Conservation (phyloP, 768 basidiomycete genomes). For the Cystofilobasidium capitatum region DNA sequence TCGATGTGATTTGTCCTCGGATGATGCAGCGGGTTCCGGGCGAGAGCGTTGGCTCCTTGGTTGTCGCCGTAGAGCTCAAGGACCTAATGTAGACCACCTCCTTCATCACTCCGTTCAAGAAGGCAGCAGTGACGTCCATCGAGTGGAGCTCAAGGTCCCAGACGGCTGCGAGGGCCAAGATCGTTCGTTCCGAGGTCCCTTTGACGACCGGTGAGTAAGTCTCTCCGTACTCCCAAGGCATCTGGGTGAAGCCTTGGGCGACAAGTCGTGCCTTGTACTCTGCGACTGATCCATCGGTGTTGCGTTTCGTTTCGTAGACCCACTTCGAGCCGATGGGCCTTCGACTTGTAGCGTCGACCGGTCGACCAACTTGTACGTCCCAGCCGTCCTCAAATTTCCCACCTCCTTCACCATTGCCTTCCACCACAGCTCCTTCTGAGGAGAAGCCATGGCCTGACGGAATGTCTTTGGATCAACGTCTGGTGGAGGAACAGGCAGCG, state of each 20-base stretch:
- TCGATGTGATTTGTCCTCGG: constrained; percentile 44
- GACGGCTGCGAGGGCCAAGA: constrained; percentile 26
- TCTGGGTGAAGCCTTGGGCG: constrained; percentile 44
- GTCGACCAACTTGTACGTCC: neutral
- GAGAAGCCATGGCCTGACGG: neutral
- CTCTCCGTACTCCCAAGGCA: constrained; percentile 44
- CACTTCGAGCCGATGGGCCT: constrained; percentile 39
- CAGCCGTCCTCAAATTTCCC: neutral
- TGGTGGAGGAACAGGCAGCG: neutral
- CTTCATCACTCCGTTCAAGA: neutral
- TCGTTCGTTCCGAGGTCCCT: constrained; percentile 22
- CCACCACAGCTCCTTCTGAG: neutral
- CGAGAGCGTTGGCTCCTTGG: constrained; percentile 39
- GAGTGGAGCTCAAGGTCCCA: constrained; percentile 23
- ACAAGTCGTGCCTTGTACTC: constrained; percentile 43
- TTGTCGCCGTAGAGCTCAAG: constrained; percentile 39
- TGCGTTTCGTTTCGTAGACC: constrained; percentile 38
- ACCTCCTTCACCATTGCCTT: neutral
- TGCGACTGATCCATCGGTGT: constrained; percentile 32
- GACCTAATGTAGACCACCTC: neutral
- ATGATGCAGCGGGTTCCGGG: constrained; percentile 41
- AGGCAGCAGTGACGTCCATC: constrained; percentile 22
- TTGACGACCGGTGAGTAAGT: constrained; percentile 40
- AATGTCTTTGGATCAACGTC: neutral
- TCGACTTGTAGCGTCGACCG: neutral